A percentile compares a stretch with the other conserved stretches of the same genome.
These are phyloP conservation scores for Cyberlindnera mrakii DNA, from an alignment of 805 yeast genomes.

Conservation along the genomic window DNA sequence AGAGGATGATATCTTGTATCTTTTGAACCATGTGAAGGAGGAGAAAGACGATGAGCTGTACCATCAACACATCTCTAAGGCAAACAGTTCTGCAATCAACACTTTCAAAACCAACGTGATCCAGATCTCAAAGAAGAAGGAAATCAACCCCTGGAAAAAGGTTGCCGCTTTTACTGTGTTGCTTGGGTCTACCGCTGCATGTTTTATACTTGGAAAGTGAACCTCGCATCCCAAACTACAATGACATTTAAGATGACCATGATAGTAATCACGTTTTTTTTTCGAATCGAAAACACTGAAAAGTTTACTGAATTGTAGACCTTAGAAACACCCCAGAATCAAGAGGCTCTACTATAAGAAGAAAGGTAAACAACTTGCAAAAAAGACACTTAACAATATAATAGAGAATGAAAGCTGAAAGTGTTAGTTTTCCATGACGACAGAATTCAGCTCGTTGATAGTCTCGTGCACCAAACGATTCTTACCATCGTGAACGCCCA, in stretches of 20 bases:
- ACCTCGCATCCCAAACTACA: not conserved
- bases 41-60: not conserved
- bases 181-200: not conserved
- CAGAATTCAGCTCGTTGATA: constrained; percentile 7
- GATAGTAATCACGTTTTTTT: no score
- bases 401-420: not conserved
- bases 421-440: constrained; percentile 2
- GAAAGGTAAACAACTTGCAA: not conserved
- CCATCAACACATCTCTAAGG: constrained; percentile 3
- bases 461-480: constrained; percentile 5
- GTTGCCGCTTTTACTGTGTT: constrained; percentile 3
- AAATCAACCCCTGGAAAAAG: not conserved
- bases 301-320: no score
- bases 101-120: constrained; percentile 14
- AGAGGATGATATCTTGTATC: constrained; percentile 37
- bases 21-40: constrained; percentile 12
- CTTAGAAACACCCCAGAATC: not conserved
- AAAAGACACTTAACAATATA: not conserved
- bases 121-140: constrained; percentile 1
- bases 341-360: not conserved
- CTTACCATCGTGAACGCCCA: constrained; percentile 3
- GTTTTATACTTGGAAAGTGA: not conserved
- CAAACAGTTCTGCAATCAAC: constrained; percentile 13
- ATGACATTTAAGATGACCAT: no score
- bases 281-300: no score